Evolutionary conservation across 2,329 filamentous ascomycete species (phyloP), one percentile per base, ranked within the genome.

Genomic region (Ramichloridium luteum): DNA sequence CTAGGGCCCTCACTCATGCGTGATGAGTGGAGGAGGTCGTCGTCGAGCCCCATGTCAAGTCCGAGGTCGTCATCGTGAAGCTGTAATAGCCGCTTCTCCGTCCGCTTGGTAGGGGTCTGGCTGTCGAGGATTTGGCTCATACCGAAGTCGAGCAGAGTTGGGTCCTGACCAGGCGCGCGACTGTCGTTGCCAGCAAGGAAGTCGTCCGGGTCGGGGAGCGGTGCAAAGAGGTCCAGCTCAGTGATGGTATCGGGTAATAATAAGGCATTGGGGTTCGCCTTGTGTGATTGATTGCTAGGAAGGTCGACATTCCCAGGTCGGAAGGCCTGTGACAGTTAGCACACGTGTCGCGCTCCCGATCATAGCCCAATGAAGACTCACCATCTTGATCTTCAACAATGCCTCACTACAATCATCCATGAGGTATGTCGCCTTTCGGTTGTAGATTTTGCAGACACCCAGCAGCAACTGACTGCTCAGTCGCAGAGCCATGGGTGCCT

Each of bases 401-500:
- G 88, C 88, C 60, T 98, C 90, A 51, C 93, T 94, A 62, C 90
- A 98, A 55, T 98, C 90, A 52, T 98, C 90, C 28, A 96, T 67
- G 30, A 98, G 66, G 59, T 98, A 98, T 50, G 86, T 80, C 52
- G 90, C 88, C 63, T 98, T 98, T 53, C 90, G 74, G 59, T 86
- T 92, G 60, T 98, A 98, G 53, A 98, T 98, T 54, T 88, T 77
- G 47, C 94, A 90, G 15, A 98, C 90, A 62, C 90, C 90, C 34
- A 98, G 72, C 52, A 98, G 67, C 36, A 98, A 69, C 63, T 98
- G 90, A 38, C 88, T 86, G 53, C 85, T 96, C 40, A 98, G 65
- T 46, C 90, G 84, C 50, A 98, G 62, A 16, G 90, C 90, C 73
- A 98, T 88, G 16, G 90, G 90, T 25, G 88, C 90, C 60, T 93